Evolutionary conservation across 2,329 filamentous ascomycete species (phyloP), one percentile per base, ranked within the genome.

Genomic region (Raffaelea deltoideospora): DNA sequence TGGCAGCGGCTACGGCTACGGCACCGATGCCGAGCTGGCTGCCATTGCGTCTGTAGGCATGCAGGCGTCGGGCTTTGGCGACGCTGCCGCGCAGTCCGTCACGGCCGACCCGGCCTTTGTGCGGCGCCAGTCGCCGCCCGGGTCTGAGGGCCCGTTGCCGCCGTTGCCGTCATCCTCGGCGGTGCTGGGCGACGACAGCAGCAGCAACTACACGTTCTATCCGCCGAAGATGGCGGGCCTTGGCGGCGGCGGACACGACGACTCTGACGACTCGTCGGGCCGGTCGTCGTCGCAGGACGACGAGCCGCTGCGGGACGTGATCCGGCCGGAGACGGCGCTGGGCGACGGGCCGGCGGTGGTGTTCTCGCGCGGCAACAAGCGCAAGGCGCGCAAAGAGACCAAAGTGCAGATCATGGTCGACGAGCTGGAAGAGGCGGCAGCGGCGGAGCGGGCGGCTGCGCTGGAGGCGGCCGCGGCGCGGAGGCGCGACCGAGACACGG

Each of bases 41-140:
- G 79, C 79, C 21, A 73, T 70, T 3, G 56, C 84, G 33, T 77
- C 78, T 39, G 80, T 78, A 33, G 77, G 75, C 2, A 61, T 82
- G 34, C 59, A 76, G 49, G 68, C 74, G n/a, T 70, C 74, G 32
- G 79, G 79, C 0, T 84, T 85, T 43, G 69, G 82, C 47, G 72
- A 76, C 5, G 68, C n/a, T n/a, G n/a, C n/a, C n/a, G n/a, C n/a
- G n/a, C n/a, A 79, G 29, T 72, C 84, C 39, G 73, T 84, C 32
- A 76, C 79, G 26, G 63, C 81, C 32, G 67, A 84, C 46, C 69
- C 72, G 0, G 59, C 54, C 2, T 84, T 76, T 48, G 71, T 71
- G 44, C 66, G 64, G 35, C 72, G 78, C 21, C 67, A 72, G 37
- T 79, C 76, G 1, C 73, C 76, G 8, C 73, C 75, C 4, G 68